These are phyloP conservation scores for Malus sylvestris DNA, from an alignment of 306 rosid species.

Conservation along the genomic window DNA sequence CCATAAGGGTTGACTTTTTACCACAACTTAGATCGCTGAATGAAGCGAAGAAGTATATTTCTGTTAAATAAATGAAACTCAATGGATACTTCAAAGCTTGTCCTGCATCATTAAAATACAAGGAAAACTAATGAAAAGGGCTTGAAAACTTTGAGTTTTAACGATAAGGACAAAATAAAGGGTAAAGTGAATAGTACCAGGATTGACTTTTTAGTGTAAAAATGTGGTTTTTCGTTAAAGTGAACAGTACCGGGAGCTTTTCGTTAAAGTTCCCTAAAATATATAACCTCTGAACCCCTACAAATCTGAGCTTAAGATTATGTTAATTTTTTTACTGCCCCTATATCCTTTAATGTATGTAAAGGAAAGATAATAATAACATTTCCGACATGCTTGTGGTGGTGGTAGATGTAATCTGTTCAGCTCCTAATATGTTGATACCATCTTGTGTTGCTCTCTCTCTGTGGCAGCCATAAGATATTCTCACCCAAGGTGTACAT, in stretches of 20 bases:
- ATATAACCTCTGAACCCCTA: background rate
- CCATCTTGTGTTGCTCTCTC: background rate
- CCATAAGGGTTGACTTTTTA: too few relatives aligned
- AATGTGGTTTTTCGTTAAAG: too few relatives aligned
- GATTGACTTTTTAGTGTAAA: too few relatives aligned
- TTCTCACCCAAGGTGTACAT: background rate
- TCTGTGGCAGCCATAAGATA: background rate
- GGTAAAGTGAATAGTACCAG: too few relatives aligned
- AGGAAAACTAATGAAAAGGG: too few relatives aligned
- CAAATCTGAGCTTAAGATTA: background rate
- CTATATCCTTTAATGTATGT: background rate
- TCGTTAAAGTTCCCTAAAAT: background rate
- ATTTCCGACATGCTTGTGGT: background rate
- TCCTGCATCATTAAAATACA: background rate
- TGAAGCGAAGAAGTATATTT: background rate
- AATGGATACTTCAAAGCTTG: background rate
- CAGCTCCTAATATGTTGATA: background rate
- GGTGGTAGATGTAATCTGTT: background rate
- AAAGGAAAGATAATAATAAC: background rate
- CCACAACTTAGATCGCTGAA: background rate
- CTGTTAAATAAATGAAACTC: background rate
- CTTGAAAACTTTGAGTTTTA: too few relatives aligned
- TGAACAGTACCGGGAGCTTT: too few relatives aligned
- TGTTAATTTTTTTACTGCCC: background rate
- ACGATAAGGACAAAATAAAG: too few relatives aligned